Evolutionary conservation across 352 stramenopile genomes (phyloP).

Genomic region (Halophytophthora batemanensis): DNA sequence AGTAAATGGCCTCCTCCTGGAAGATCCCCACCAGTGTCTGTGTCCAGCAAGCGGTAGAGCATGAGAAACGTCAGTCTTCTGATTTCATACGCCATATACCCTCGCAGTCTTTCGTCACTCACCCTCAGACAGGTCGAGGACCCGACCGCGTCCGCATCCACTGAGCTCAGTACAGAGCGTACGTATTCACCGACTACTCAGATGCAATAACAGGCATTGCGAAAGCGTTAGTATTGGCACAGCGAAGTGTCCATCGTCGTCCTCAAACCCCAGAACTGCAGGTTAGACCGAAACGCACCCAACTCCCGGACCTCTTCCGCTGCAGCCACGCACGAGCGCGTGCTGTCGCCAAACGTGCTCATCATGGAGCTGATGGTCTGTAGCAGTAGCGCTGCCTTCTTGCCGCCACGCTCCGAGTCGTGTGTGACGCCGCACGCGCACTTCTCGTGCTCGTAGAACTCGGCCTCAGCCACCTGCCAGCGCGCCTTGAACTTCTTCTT

Average conservation of each 20-base stretch:
- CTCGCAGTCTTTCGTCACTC: neutral
- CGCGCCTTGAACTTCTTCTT: conserved; percentile 41
- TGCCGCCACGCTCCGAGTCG: conserved; percentile 29
- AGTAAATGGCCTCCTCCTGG: conserved; percentile 74
- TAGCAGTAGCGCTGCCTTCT: conserved; percentile 41
- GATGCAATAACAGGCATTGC: neutral
- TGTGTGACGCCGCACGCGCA: conserved; percentile 65
- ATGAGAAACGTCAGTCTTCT: neutral
- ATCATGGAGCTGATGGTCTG: conserved; percentile 79
- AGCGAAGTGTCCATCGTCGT: neutral
- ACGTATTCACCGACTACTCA: conserved; percentile 61
- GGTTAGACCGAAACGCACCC: conserved; percentile 22
- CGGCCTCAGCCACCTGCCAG: conserved; percentile 68
- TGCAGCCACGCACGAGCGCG: conserved; percentile 49
- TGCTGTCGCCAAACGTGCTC: conserved; percentile 75
- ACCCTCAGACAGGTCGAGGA: conserved; percentile 53
- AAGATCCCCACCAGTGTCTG: conserved; percentile 78
- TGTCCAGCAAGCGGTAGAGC: conserved; percentile 4
- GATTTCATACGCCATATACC: neutral
- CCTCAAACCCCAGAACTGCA: neutral
- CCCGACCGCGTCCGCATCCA: conserved; percentile 45
- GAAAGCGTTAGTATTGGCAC: conserved; percentile 1
- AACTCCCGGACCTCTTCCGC: conserved; percentile 56
- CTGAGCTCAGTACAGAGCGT: conserved; percentile 26
- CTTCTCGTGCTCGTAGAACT: conserved; percentile 57